phyloP scores from a whole-genome alignment of 2,329 filamentous ascomycete species.

The Coniosporium tulheliwenetii region DNA sequence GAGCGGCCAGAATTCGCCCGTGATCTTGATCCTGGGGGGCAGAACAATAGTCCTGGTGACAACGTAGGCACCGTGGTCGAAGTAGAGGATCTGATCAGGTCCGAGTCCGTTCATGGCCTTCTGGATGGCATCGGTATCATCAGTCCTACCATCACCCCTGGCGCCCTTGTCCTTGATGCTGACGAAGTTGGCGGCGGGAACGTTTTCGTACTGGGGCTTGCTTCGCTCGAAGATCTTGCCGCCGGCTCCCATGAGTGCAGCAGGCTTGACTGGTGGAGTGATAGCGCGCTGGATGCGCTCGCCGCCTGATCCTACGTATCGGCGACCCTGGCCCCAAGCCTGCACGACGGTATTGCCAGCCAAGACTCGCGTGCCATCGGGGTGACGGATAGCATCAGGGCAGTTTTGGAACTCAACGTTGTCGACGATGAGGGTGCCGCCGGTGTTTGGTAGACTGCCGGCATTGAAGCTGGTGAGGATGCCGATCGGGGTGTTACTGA shows the following conservation, averaged over 20 bases:
- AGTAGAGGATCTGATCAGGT: slow-evolving; percentile 45
- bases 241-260: slow-evolving; percentile 43
- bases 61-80: slow-evolving; percentile 48
- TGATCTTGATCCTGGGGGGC: slow-evolving; percentile 67
- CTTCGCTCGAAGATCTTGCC: slow-evolving; percentile 67
- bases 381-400: slow-evolving; percentile 46
- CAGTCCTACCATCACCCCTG: slow-evolving; percentile 72
- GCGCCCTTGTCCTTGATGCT: slow-evolving; percentile 73
- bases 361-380: slow-evolving; percentile 46
- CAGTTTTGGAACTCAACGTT: slow-evolving; percentile 74
- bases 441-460: slow-evolving; percentile 47
- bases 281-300: slow-evolving; percentile 42
- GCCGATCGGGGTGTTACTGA: slow-evolving; percentile 61
- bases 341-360: slow-evolving; percentile 51
- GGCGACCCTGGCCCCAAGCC: slow-evolving; percentile 67
- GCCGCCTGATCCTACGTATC: slow-evolving; percentile 42
- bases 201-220: slow-evolving; percentile 73
- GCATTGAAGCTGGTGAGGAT: slow-evolving; percentile 59
- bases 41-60: slow-evolving; percentile 44
- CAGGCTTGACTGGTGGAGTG: slow-evolving; percentile 43
- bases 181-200: slow-evolving; percentile 55
- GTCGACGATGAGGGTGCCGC: slow-evolving; percentile 71
- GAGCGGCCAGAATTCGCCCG: slow-evolving; percentile 80
- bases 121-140: slow-evolving; percentile 79
- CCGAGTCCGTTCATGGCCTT: slow-evolving; percentile 53